Base-by-base conservation (phyloP, 495 filamentous ascomycete species). In the Annulohypoxylon maeteangense region DNA sequence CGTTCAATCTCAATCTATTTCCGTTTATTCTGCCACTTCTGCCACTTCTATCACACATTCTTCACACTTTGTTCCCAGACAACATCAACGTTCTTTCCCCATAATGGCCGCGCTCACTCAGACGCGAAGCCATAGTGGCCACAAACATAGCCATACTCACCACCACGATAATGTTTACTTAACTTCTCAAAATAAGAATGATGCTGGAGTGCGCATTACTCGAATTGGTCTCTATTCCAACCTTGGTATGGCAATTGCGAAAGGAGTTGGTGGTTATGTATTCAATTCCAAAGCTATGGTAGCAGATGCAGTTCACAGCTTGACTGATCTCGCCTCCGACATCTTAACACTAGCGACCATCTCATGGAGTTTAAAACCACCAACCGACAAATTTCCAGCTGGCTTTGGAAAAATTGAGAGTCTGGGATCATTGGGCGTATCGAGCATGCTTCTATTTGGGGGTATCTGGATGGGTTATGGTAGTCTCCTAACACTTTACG, bases 341-440 rank as follows among this genome's bases (percentile, higher is more conserved):
- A 85, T 98, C 73, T 88, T 98, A 75, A 99, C 95, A 1, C 84
- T 99, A 34, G 91, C 91, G 6, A 99, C 95, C 27, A 93, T 99
- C 56, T 91, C 94, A 1, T 97, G 92, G 90, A 94, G 93, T 36
- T 79, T 98, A 34, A 91, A 90, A 68, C 90, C 91, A 22, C 94
- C 95, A 1, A 92, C 91, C 12, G 86, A 89, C 32, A 84, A 86
- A 34, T 98, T 97, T 78, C 95, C 95, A 14, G 85, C 87, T 74
- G 95, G 95, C 4, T 99, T 96, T 75, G 95, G 95, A 65, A 99
- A 99, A 82, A 86, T 99, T n/a, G 95, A 99, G 82, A 95, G 93
- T 73, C 82, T 99, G 78, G 95, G 95, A 11, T 93, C 93, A 12
- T 78, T 99, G 72, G 96, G 95, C 12, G 95, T 99, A 18, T 97